Percentiles rank a stretch among this genome's conserved stretches.
Conservation (phyloP, 2,329 filamentous ascomycete genomes). For the Penicillium sp. region DNA sequence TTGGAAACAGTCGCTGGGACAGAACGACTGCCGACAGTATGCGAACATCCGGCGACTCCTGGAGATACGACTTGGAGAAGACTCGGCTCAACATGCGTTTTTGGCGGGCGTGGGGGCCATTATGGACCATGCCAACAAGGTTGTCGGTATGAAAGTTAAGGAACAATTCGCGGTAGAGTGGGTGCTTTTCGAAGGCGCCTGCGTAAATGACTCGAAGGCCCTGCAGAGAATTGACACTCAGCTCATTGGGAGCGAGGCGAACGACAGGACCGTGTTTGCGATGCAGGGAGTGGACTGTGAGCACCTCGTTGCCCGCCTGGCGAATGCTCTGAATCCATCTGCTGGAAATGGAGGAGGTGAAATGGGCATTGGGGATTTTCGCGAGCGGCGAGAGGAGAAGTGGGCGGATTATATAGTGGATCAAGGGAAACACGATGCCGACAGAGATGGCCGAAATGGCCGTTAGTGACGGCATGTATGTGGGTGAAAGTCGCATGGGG, state of each 20-base stretch:
- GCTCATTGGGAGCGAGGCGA: conserved; percentile 64
- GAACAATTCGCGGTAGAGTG: conserved; percentile 70
- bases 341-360: conserved; percentile 61
- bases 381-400: conserved; percentile 62
- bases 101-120: conserved; percentile 65
- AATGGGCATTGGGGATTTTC: conserved; percentile 67
- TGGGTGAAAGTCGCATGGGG: background rate
- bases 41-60: conserved; percentile 59
- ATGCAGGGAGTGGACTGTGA: conserved; percentile 62
- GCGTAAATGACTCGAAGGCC: conserved; percentile 65
- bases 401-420: conserved; percentile 31
- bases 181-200: conserved; percentile 70
- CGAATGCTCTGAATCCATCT: conserved; percentile 67
- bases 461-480: background rate
- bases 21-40: conserved; percentile 61
- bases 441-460: conserved; percentile 4
- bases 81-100: conserved; percentile 76
- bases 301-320: conserved; percentile 60
- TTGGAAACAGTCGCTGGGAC: conserved; percentile 62
- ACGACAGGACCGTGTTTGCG: conserved; percentile 61
- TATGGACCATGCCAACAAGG: conserved; percentile 68
- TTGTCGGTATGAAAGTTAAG: conserved; percentile 65
- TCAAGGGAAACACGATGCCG: conserved; percentile 22
- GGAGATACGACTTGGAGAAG: conserved; percentile 75
- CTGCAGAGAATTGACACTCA: conserved; percentile 68